phyloP scores from a whole-genome alignment of 805 yeast genomes.

The Saccharomycopsis sp. region DNA sequence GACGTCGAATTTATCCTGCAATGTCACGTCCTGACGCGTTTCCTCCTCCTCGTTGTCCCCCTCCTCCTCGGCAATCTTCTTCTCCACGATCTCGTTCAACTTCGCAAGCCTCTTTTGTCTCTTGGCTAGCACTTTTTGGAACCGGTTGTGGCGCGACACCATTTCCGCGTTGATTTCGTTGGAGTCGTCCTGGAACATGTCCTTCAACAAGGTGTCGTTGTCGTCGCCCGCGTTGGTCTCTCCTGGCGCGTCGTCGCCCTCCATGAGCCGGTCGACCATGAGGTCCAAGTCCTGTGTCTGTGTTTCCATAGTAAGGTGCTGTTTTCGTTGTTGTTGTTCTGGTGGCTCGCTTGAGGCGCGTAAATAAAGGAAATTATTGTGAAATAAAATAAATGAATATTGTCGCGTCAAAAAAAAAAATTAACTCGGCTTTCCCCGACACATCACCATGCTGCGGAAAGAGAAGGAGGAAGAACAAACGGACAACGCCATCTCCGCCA shows the following conservation, averaged over 20 bases:
- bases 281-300: too few relatives aligned
- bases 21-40: neutral
- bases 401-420: neutral
- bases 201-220: too few relatives aligned
- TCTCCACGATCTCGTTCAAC: slow-evolving; percentile 9
- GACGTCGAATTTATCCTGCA: neutral
- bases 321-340: too few relatives aligned
- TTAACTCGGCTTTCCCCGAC: too few relatives aligned
- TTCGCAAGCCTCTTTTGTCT: slow-evolving; percentile 14
- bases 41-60: slow-evolving; percentile 5
- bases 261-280: too few relatives aligned
- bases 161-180: slow-evolving; percentile 15
- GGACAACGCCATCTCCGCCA: slow-evolving; percentile 5
- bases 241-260: too few relatives aligned
- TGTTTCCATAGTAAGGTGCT: too few relatives aligned
- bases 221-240: neutral
- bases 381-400: neutral
- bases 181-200: slow-evolving; percentile 1
- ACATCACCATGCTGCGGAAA: neutral
- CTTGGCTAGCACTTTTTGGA: slow-evolving; percentile 17
- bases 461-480: slow-evolving; percentile 6
- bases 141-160: slow-evolving; percentile 18
- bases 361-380: too few relatives aligned
- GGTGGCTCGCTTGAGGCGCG: too few relatives aligned
- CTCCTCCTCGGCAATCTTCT: slow-evolving; percentile 1